Evolutionary conservation across 2,329 filamentous ascomycete species (phyloP).

Genomic region (Teratosphaeria nubilosa): DNA sequence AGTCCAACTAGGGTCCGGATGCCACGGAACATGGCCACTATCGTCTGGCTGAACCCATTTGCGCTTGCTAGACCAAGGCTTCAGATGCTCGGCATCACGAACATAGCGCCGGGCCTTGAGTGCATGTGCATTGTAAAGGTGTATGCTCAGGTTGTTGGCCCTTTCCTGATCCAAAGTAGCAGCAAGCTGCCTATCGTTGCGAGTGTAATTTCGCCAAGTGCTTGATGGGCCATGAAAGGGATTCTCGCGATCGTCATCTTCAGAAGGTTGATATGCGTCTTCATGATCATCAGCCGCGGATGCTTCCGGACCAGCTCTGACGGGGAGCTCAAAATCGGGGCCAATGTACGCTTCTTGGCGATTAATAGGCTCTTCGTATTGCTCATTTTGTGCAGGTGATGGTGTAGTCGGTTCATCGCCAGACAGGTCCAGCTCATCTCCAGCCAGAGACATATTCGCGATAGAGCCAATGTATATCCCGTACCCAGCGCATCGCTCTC

Average conservation of each 20-base stretch:
- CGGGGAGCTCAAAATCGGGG: not conserved
- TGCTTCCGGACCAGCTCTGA: not conserved
- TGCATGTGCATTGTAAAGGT: conserved; percentile 69
- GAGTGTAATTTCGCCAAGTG: conserved; percentile 57
- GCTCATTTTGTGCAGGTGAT: not conserved
- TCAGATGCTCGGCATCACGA: conserved; percentile 2
- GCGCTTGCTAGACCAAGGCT: conserved; percentile 31
- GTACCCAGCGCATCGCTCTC: not conserved
- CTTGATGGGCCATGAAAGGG: conserved; percentile 57
- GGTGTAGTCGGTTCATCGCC: not conserved
- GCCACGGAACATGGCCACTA: conserved; percentile 26
- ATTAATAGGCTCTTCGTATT: not conserved
- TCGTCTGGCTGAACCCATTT: conserved; percentile 28
- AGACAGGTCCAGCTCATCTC: conserved; percentile 3
- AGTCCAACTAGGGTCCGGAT: conserved; percentile 56
- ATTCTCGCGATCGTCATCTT: conserved; percentile 38
- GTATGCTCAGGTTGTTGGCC: conserved; percentile 58
- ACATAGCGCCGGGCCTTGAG: conserved; percentile 45
- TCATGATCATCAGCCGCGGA: not conserved
- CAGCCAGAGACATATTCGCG: conserved; percentile 11
- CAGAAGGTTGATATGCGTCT: not conserved
- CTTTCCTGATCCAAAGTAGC: conserved; percentile 53
- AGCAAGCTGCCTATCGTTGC: conserved; percentile 52
- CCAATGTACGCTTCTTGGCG: not conserved
- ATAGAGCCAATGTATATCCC: not conserved